Evolutionary conservation across 1,284 basidiomycete species (phyloP).

Genomic region (Thecaphora frezii): DNA sequence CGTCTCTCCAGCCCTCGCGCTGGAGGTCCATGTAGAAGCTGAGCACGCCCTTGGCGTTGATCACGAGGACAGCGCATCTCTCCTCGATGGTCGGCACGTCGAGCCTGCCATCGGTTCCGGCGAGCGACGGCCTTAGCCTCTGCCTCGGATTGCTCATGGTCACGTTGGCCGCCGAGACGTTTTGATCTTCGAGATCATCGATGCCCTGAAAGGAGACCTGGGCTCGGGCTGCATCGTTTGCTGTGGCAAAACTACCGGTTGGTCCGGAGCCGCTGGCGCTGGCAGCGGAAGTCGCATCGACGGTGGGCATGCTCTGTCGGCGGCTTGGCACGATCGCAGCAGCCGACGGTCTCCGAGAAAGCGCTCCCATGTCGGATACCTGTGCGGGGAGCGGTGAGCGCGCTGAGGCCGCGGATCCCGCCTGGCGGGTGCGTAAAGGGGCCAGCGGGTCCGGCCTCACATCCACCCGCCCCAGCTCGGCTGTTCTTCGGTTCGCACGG

Average conservation of each 20-base stretch:
- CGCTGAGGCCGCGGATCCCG: too few relatives aligned
- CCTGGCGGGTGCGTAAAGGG: background rate
- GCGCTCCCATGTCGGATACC: too few relatives aligned
- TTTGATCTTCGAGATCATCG: conserved; percentile 6
- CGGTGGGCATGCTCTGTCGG: background rate
- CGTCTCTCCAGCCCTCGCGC: conserved; percentile 17
- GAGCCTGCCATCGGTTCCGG: conserved; percentile 23
- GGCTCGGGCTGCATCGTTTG: background rate
- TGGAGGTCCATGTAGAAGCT: conserved; percentile 38
- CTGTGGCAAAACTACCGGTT: background rate
- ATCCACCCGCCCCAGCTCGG: too few relatives aligned
- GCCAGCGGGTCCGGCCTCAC: background rate
- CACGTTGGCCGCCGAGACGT: background rate
- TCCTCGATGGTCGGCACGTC: conserved; percentile 35
- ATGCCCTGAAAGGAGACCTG: background rate
- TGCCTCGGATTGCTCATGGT: conserved; percentile 7
- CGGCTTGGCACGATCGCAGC: too few relatives aligned
- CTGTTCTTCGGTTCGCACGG: background rate
- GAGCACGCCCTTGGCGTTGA: conserved; percentile 35
- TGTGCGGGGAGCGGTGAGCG: background rate
- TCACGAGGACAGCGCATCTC: conserved; percentile 32
- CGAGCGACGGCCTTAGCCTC: conserved; percentile 25
- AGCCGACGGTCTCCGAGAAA: background rate
- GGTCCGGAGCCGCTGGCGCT: background rate
- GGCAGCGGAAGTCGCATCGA: background rate